Conservation (phyloP, 2,329 filamentous ascomycete genomes). For the Aspergillus brasiliensis region DNA sequence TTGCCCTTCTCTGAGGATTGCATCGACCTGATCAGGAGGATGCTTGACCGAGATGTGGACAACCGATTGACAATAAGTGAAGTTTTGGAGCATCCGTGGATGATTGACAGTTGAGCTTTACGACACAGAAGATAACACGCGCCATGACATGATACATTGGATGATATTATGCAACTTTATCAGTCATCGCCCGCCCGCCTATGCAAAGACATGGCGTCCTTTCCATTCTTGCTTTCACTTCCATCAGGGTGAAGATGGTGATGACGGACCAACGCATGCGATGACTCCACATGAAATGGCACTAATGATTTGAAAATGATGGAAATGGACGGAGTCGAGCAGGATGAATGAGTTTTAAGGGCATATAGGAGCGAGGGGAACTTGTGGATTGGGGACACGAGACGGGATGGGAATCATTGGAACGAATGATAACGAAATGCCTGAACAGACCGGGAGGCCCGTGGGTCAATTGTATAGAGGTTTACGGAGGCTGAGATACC, state of each 20-base stretch:
- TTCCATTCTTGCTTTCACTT: neutral
- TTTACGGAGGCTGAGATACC: constrained; percentile 20
- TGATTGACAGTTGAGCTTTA: constrained; percentile 31
- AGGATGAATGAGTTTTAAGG: constrained; percentile 4
- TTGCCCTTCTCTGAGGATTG: constrained; percentile 71
- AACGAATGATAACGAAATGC: neutral
- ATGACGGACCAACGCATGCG: constrained; percentile 16
- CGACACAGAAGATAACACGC: neutral
- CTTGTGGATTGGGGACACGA: neutral
- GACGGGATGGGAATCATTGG: neutral
- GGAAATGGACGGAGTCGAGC: constrained; percentile 8
- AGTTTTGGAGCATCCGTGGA: constrained; percentile 88
- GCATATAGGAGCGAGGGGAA: neutral
- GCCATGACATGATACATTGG: neutral
- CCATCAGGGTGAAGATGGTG: neutral
- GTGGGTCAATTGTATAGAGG: constrained; percentile 13
- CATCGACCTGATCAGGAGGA: constrained; percentile 85
- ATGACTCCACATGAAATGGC: constrained; percentile 10
- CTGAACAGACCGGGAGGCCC: neutral
- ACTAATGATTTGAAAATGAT: constrained; percentile 19
- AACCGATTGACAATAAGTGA: constrained; percentile 82
- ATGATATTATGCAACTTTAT: neutral
- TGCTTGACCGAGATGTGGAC: constrained; percentile 89
- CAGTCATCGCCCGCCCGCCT: neutral
- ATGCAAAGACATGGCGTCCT: neutral